These are phyloP conservation scores for Plasmodium fragile DNA, from an alignment of 169 alveolate species.

Conservation along the genomic window DNA sequence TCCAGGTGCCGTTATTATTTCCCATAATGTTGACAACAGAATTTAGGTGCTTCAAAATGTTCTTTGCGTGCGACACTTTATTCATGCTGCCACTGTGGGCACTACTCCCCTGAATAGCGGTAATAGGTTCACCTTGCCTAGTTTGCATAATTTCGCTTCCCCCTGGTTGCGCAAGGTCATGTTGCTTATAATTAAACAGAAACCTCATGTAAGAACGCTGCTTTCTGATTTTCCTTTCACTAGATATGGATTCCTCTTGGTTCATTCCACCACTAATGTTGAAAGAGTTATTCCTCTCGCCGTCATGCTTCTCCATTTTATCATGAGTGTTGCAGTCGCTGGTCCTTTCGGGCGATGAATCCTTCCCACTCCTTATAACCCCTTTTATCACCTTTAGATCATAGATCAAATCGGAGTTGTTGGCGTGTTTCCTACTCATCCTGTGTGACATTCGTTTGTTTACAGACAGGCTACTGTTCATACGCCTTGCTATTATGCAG, in stretches of 20 bases:
- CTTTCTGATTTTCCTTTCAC: not conserved
- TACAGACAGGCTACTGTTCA: not conserved
- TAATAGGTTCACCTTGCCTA: not conserved
- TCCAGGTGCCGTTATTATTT: constrained; percentile 4
- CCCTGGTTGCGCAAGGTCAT: not conserved
- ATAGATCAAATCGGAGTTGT: not conserved
- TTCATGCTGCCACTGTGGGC: not conserved
- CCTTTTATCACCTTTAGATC: not conserved
- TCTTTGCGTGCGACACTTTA: not conserved
- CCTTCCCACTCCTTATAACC: not conserved
- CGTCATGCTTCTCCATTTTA: not conserved
- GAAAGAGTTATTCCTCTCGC: not conserved
- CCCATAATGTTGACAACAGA: constrained; percentile 5
- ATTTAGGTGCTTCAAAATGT: not conserved
- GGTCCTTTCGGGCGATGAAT: not conserved
- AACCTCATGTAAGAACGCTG: constrained; percentile 19
- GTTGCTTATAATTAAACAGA: constrained; percentile 35
- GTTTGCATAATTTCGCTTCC: not conserved
- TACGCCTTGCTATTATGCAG: not conserved
- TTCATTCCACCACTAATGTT: not conserved
- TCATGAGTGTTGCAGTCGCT: not conserved
- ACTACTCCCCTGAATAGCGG: not conserved
- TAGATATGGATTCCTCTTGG: not conserved
- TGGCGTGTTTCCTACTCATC: not conserved
- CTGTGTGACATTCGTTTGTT: not conserved